phyloP scores from a whole-genome alignment of 129 eudicot genomes.

The Flaveria brownii region DNA sequence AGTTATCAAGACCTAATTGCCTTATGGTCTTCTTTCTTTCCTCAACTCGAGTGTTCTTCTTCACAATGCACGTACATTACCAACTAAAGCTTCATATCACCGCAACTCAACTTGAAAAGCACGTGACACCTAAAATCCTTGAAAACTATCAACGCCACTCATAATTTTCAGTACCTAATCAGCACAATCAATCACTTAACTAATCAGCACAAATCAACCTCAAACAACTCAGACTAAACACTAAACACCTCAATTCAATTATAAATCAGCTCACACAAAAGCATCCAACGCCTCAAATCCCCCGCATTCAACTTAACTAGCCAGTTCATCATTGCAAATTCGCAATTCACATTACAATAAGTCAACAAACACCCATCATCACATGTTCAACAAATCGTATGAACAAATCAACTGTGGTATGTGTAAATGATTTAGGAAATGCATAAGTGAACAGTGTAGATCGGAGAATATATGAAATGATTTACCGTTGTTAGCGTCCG shows the following conservation, averaged over 20 bases:
- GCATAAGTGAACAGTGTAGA: constrained; percentile 9
- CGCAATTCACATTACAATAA: background rate
- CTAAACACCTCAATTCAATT: constrained; percentile 6
- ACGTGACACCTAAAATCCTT: background rate
- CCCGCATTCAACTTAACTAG: background rate
- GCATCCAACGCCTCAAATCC: background rate
- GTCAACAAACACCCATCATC: background rate
- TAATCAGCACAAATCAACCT: background rate
- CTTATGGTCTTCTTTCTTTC: background rate
- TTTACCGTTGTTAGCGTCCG: constrained; percentile 7
- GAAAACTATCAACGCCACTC: background rate
- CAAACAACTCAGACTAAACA: background rate
- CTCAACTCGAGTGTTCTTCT: background rate
- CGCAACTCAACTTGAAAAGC: background rate
- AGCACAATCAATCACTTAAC: background rate
- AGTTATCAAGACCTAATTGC: background rate
- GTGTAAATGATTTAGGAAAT: background rate
- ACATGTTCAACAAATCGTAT: constrained; percentile 5
- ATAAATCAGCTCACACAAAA: background rate
- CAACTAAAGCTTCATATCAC: background rate
- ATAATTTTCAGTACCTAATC: background rate
- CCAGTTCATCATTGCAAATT: no score
- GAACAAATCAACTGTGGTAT: constrained; percentile 1
- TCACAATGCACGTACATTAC: constrained; percentile 4
- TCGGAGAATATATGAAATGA: background rate